Evolutionary conservation across 2,329 filamentous ascomycete species (phyloP), one percentile per base, ranked within the genome.

Genomic region (Penicillium sp.): DNA sequence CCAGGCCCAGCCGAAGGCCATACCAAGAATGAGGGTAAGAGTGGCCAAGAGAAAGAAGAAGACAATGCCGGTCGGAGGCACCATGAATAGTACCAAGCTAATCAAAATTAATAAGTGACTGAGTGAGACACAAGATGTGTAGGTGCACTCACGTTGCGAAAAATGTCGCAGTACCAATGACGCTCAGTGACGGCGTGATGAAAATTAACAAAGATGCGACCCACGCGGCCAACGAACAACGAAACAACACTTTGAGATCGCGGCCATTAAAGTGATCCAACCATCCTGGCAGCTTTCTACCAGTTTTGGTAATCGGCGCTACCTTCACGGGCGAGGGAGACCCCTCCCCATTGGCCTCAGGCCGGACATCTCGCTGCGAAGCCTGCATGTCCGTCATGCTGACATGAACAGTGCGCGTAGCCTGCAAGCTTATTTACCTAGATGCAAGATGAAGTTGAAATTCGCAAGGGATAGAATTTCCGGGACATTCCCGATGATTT

Each of bases 1-100:
- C 79, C 79, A 81, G 5, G 70, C 77, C 78, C 79, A 81, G 4
- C 73, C 78, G 0, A 79, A 60, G 30, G 70, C 75, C 62, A 80
- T 78, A 16, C 79, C 79, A 1, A 79, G 11, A 3, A 80, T 63
- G 4, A 81, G 65, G 0, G 79, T 75, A 0, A 78, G 34, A 0
- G 71, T 64, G 9, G 66, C 75, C 6, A 81, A 66, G 2, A 81
- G 57, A 54, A 77, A 78, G 36, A 81, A 64, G 34, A 78, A 75
- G 1, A 81, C 61, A 13, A 80, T 79, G 3, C 73, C 73, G 2
- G 74, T 71, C 0, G 78, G 78, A 0, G 79, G 78, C 0, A 75
- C 69, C 23, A 80, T 77, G 29, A 76, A 75, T 10, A 80, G 65
- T 1, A 79, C 67, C 47, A 72, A 47, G 29, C 68, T 70, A 40